phyloP scores from a whole-genome alignment of 345 rosid genomes.

The Physaria fendleri region DNA sequence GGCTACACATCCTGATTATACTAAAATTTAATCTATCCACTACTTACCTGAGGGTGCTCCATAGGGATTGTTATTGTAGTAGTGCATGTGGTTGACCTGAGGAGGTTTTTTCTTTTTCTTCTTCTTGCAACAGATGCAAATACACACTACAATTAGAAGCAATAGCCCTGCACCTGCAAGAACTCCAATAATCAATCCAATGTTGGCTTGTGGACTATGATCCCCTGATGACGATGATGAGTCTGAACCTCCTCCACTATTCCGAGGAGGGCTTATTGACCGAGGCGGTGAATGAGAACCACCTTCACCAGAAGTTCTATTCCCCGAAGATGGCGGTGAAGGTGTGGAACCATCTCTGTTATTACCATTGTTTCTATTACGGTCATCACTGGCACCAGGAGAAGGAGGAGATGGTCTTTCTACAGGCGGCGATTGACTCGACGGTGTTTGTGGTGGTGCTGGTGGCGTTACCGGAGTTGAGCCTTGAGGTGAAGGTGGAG shows the following conservation, averaged over 20 bases:
- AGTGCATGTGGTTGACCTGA: constrained; percentile 28
- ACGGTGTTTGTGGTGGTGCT: constrained; percentile 24
- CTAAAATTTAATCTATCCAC: not conserved
- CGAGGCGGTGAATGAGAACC: constrained; percentile 20
- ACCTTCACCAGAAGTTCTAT: constrained; percentile 7
- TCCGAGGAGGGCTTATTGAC: constrained; percentile 30
- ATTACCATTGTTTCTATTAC: constrained; percentile 15
- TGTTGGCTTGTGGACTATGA: not conserved
- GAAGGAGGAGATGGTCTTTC: constrained; percentile 26
- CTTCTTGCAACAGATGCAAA: constrained; percentile 31
- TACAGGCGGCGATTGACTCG: constrained; percentile 14
- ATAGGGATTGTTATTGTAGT: constrained; percentile 25
- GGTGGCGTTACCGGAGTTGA: constrained; percentile 20
- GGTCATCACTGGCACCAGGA: constrained; percentile 21
- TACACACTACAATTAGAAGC: constrained; percentile 23
- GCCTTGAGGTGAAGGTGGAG: constrained; percentile 23
- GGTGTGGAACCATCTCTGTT: constrained; percentile 19
- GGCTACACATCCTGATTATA: not conserved
- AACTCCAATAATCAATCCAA: constrained; percentile 33
- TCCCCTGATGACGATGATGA: not conserved
- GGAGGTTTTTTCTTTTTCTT: constrained; percentile 30
- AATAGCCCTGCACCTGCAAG: constrained; percentile 33
- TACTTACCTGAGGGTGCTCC: constrained; percentile 19
- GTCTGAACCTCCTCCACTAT: constrained; percentile 17
- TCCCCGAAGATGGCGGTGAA: constrained; percentile 14